These are phyloP conservation scores for Maudiozyma serrabonitensis DNA, from an alignment of 805 yeast species.

Conservation along the genomic window DNA sequence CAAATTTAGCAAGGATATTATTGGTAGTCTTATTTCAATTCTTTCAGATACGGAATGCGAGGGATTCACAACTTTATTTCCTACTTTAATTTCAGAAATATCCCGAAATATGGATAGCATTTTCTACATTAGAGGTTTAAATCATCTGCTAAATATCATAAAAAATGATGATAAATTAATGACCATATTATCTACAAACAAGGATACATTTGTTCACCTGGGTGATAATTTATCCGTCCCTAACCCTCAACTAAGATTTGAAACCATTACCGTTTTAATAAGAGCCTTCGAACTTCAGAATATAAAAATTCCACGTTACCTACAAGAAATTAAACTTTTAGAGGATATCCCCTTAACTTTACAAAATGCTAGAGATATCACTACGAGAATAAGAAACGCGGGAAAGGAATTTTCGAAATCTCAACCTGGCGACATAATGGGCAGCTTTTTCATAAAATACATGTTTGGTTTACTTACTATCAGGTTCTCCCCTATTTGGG, in stretches of 20 bases:
- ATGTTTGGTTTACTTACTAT: constrained; percentile 64
- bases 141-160: constrained; percentile 8
- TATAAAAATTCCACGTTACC: constrained; percentile 30
- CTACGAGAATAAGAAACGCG: constrained; percentile 54
- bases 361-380: constrained; percentile 63
- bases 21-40: constrained; percentile 33
- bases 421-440: constrained; percentile 16
- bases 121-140: constrained; percentile 31
- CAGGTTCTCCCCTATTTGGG: constrained; percentile 80
- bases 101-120: constrained; percentile 29
- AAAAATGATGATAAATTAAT: background rate
- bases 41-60: constrained; percentile 22
- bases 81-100: constrained; percentile 17
- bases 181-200: background rate
- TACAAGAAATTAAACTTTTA: constrained; percentile 46
- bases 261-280: constrained; percentile 41
- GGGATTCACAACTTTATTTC: constrained; percentile 9
- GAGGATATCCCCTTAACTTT: constrained; percentile 69
- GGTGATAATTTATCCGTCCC: constrained; percentile 39
- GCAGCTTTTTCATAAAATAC: constrained; percentile 32
- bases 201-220: constrained; percentile 2
- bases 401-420: constrained; percentile 34
- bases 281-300: constrained; percentile 16
- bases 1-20: constrained; percentile 33
- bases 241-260: constrained; percentile 40